These are phyloP conservation scores for Chrysoporthe cubensis DNA, from an alignment of 2,329 filamentous ascomycete species.

Conservation along the genomic window DNA sequence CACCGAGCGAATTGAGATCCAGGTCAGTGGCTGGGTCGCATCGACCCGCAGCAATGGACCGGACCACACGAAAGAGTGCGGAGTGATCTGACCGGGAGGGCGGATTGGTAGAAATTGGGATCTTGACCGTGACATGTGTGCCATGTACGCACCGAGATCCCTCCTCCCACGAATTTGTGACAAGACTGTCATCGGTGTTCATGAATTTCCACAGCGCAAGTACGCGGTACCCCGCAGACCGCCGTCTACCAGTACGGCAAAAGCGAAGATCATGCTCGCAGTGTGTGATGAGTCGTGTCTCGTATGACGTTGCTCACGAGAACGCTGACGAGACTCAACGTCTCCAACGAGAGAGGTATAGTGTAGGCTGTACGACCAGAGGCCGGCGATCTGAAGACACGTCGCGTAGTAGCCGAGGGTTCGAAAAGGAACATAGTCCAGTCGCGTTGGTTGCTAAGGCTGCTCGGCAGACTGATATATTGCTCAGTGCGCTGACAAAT, in stretches of 20 bases:
- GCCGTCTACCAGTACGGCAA: background rate
- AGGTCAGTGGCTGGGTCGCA: constrained; percentile 18
- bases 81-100: background rate
- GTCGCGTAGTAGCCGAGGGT: background rate
- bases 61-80: background rate
- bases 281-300: constrained; percentile 23
- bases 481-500: background rate
- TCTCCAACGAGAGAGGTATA: background rate
- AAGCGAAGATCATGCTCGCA: background rate
- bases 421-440: background rate
- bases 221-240: background rate
- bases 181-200: background rate
- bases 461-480: background rate
- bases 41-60: constrained; percentile 21
- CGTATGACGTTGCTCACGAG: constrained; percentile 23
- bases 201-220: background rate
- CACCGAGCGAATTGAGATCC: constrained; percentile 23
- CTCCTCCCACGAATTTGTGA: background rate
- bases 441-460: constrained; percentile 11
- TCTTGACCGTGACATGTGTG: background rate
- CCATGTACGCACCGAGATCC: background rate
- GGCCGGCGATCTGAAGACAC: background rate
- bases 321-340: background rate
- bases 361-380: constrained; percentile 5
- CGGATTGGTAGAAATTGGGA: constrained; percentile 1